phyloP scores from a whole-genome alignment of 148 eudicot genomes.

The Silene conica region DNA sequence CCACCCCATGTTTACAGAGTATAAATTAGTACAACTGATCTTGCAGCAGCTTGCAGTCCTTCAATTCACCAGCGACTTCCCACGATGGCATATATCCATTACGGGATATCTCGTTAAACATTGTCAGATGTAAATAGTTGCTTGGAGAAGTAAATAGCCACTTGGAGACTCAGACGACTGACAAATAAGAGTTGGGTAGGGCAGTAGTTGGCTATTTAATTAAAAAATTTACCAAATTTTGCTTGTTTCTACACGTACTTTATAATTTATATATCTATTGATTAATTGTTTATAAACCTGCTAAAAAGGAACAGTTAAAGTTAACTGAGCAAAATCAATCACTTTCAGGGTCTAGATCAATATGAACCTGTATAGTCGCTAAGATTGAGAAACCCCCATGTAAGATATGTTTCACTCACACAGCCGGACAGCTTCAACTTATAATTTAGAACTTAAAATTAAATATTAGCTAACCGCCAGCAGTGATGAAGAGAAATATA shows the following conservation, averaged over 20 bases:
- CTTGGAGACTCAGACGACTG: not conserved
- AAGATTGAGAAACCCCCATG: not conserved
- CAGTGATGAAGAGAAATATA: slow-evolving; percentile 19
- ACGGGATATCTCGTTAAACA: not conserved
- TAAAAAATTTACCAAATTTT: not conserved
- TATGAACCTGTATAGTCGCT: not conserved
- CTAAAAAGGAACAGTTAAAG: not conserved
- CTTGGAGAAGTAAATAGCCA: not conserved
- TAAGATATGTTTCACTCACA: not conserved
- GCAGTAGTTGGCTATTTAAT: too few species aligned
- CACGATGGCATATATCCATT: slow-evolving; percentile 2
- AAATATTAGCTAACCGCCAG: not conserved
- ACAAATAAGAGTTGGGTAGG: too few species aligned
- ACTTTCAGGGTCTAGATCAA: not conserved
- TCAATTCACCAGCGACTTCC: not conserved
- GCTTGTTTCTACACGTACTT: not conserved
- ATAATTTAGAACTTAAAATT: not conserved
- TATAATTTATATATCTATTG: too few species aligned
- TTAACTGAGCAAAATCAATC: not conserved
- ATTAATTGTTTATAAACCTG: not conserved
- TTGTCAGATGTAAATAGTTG: not conserved
- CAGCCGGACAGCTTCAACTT: not conserved
- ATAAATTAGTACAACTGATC: not conserved
- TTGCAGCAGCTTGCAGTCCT: not conserved
- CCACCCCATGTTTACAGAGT: not conserved